phyloP scores from a whole-genome alignment of 202 grass and related monocot genomes.

The Elaeis oleifera region DNA sequence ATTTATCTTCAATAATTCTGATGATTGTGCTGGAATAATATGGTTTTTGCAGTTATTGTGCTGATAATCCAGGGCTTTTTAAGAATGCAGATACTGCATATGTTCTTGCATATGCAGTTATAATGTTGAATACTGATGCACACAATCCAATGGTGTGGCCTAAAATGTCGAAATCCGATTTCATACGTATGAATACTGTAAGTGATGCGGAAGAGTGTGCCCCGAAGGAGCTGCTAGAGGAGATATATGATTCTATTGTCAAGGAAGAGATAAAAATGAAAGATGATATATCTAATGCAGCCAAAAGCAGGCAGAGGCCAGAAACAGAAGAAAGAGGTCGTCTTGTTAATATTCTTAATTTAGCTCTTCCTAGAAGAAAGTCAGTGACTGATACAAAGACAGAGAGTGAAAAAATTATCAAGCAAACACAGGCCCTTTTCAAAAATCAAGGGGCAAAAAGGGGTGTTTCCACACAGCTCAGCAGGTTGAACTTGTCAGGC shows the following conservation, averaged over 20 bases:
- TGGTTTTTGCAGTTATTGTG: slow-evolving; percentile 81
- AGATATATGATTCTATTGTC: slow-evolving; percentile 97
- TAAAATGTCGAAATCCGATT: slow-evolving; percentile 97
- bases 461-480: slow-evolving; percentile 79
- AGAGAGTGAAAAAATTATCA: slow-evolving; percentile 90
- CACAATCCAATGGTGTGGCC: slow-evolving; percentile 99
- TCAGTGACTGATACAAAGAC: slow-evolving; percentile 77
- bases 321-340: slow-evolving; percentile 72
- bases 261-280: slow-evolving; percentile 98
- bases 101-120: slow-evolving; percentile 98
- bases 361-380: slow-evolving; percentile 86
- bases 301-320: slow-evolving; percentile 43
- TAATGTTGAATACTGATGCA: slow-evolving; percentile 99
- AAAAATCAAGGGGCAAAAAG: slow-evolving; percentile 79
- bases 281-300: slow-evolving; percentile 31
- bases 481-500: slow-evolving; percentile 91
- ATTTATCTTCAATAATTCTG: slow-evolving; percentile 2
- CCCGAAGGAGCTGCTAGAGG: slow-evolving; percentile 82
- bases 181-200: slow-evolving; percentile 85
- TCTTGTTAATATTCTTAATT: slow-evolving; percentile 92
- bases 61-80: slow-evolving; percentile 97
- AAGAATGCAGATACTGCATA: slow-evolving; percentile 99
- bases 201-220: slow-evolving; percentile 87
- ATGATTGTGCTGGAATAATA: slow-evolving; percentile 1
- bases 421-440: slow-evolving; percentile 82